phyloP scores from a whole-genome alignment of 2,329 filamentous ascomycete genomes.

The Clonostachys rhizophaga region DNA sequence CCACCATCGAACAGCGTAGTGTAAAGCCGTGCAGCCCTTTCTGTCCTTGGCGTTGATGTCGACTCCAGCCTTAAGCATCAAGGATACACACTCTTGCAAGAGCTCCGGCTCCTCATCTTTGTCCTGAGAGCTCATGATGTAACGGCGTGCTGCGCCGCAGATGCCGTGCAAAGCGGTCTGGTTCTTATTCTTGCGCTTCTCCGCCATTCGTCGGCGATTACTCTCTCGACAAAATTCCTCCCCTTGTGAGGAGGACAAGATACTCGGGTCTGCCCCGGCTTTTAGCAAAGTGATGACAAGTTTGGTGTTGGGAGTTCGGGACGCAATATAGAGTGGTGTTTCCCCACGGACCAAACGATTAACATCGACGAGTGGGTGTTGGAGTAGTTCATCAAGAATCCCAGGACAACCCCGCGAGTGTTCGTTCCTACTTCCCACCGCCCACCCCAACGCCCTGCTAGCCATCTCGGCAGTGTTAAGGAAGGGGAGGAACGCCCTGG shows the following conservation, averaged over 20 bases:
- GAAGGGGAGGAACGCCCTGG: not conserved
- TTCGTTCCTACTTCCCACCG: not conserved
- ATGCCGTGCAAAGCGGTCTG: not conserved
- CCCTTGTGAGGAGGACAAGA: not conserved
- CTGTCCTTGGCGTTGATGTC: not conserved
- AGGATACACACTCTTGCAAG: not conserved
- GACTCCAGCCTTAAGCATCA: not conserved
- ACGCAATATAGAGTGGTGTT: not conserved
- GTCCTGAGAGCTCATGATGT: not conserved
- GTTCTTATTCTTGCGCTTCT: too few species aligned
- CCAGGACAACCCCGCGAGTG: not conserved
- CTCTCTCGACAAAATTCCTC: not conserved
- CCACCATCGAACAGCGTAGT: not conserved
- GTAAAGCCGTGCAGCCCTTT: not conserved
- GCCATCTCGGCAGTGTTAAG: not conserved
- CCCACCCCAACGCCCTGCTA: not conserved
- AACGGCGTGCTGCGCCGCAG: not conserved
- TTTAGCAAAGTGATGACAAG: not conserved
- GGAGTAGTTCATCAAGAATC: not conserved
- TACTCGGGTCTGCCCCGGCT: not conserved
- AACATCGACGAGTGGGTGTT: not conserved
- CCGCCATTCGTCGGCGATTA: not conserved
- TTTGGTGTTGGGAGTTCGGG: not conserved
- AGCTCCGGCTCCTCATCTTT: not conserved
- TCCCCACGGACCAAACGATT: not conserved